Evolutionary conservation across 2,329 filamentous ascomycete genomes (phyloP).

Genomic region (Calonectria naviculata): DNA sequence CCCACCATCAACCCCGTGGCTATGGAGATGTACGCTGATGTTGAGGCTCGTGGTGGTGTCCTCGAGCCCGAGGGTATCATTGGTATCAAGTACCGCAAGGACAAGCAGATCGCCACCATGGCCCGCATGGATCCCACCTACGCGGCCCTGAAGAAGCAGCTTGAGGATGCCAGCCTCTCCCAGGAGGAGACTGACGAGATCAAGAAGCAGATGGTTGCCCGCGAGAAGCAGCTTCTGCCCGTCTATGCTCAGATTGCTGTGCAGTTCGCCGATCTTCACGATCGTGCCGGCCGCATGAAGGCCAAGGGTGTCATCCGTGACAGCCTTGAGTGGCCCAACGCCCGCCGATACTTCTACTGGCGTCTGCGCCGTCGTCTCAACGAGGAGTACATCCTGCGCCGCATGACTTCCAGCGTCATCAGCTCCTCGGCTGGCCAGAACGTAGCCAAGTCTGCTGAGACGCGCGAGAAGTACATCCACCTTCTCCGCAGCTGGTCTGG

Average conservation of each 20-base stretch:
- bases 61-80: conserved; percentile 98
- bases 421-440: conserved; percentile 43
- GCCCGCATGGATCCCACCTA: conserved; percentile 90
- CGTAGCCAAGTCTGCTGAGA: conserved; percentile 57
- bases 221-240: conserved; percentile 89
- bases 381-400: conserved; percentile 96
- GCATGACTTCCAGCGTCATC: conserved; percentile 70
- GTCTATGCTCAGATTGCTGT: conserved; percentile 96
- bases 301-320: conserved; percentile 95
- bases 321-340: conserved; percentile 85
- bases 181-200: conserved; percentile 81
- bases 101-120: conserved; percentile 98
- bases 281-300: conserved; percentile 97
- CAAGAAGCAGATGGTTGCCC: conserved; percentile 84
- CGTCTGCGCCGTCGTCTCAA: conserved; percentile 95
- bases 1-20: conserved; percentile 95
- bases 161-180: conserved; percentile 70
- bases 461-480: conserved; percentile 75
- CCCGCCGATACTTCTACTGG: conserved; percentile 99
- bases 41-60: conserved; percentile 94
- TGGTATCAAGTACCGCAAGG: conserved; percentile 97
- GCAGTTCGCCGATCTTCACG: conserved; percentile 97
- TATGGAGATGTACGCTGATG: conserved; percentile 99
- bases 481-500: conserved; percentile 86
- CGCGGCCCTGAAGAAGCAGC: conserved; percentile 82